Conservation (phyloP, 2,329 filamentous ascomycete species). For the Trichoderma citrinoviride region DNA sequence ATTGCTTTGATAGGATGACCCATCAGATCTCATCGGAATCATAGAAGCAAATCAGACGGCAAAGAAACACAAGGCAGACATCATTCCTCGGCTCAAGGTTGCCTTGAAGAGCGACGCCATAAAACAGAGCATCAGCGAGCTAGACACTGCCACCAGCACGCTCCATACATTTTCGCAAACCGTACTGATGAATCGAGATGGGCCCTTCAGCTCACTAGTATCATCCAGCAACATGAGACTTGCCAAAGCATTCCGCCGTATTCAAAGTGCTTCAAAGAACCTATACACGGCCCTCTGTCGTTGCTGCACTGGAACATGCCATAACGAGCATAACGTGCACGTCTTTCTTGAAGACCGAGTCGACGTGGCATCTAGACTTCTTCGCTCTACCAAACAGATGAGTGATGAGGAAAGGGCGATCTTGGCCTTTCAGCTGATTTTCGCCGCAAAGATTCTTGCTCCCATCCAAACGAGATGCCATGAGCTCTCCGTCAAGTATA, state of each 20-base stretch:
- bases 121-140: slow-evolving; percentile 12
- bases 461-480: background rate
- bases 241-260: slow-evolving; percentile 2
- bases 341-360: slow-evolving; percentile 16
- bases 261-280: slow-evolving; percentile 5
- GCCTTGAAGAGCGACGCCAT: slow-evolving; percentile 11
- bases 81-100: slow-evolving; percentile 2
- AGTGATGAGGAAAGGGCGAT: background rate
- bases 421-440: slow-evolving; percentile 5
- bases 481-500: slow-evolving; percentile 8
- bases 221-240: background rate
- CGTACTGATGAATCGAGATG: slow-evolving; percentile 2
- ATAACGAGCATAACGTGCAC: slow-evolving; percentile 12
- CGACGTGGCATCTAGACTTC: background rate
- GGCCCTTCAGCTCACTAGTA: background rate
- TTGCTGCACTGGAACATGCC: background rate
- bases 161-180: slow-evolving; percentile 12
- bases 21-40: slow-evolving; percentile 7
- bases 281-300: slow-evolving; percentile 8
- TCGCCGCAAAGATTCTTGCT: background rate
- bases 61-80: background rate
- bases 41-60: slow-evolving; percentile 8
- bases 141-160: slow-evolving; percentile 8
- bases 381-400: background rate
- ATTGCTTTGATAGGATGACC: background rate